Percentiles rank a stretch among this genome's conserved stretches.
phyloP scores from a whole-genome alignment of 768 basidiomycete genomes.

The Kwoniella sp. region DNA sequence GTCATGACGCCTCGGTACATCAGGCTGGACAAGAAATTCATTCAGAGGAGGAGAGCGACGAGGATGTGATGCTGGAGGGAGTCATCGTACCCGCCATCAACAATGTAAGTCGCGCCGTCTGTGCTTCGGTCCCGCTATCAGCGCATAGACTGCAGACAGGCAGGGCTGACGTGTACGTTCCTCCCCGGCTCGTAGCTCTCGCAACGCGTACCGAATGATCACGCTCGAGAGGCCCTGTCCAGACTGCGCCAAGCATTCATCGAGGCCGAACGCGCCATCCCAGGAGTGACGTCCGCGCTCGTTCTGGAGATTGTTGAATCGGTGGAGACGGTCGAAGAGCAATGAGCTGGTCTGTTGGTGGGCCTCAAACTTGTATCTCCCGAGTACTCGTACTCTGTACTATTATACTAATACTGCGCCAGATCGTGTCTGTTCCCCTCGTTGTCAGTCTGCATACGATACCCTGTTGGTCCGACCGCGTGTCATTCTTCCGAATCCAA shows the following conservation, averaged over 20 bases:
- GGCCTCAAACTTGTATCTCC: too few relatives aligned
- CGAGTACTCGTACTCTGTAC: too few relatives aligned
- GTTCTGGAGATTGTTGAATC: slow-evolving; percentile 68
- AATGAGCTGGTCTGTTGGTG: too few relatives aligned
- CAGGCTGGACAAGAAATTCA: too few relatives aligned
- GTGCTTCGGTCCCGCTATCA: too few relatives aligned
- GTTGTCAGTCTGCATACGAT: too few relatives aligned
- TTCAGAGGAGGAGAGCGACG: slow-evolving; percentile 41
- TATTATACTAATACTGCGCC: too few relatives aligned
- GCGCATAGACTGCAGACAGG: too few relatives aligned
- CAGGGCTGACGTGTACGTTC: background rate
- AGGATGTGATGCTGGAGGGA: slow-evolving; percentile 80
- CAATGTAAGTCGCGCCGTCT: slow-evolving; percentile 60
- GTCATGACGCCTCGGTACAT: too few relatives aligned
- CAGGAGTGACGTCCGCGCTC: slow-evolving; percentile 86
- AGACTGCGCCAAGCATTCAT: slow-evolving; percentile 86
- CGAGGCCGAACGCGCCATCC: slow-evolving; percentile 90
- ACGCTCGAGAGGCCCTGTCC: slow-evolving; percentile 78
- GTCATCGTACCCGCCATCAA: slow-evolving; percentile 95
- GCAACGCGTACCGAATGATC: slow-evolving; percentile 87
- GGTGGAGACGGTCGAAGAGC: slow-evolving; percentile 50
- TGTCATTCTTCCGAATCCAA: too few relatives aligned
- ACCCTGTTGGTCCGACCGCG: too few relatives aligned
- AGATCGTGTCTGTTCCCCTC: too few relatives aligned
- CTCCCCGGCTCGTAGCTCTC: slow-evolving; percentile 44